These are phyloP conservation scores for Leucocoprinus birnbaumii DNA, from an alignment of 768 basidiomycete species.

Conservation along the genomic window DNA sequence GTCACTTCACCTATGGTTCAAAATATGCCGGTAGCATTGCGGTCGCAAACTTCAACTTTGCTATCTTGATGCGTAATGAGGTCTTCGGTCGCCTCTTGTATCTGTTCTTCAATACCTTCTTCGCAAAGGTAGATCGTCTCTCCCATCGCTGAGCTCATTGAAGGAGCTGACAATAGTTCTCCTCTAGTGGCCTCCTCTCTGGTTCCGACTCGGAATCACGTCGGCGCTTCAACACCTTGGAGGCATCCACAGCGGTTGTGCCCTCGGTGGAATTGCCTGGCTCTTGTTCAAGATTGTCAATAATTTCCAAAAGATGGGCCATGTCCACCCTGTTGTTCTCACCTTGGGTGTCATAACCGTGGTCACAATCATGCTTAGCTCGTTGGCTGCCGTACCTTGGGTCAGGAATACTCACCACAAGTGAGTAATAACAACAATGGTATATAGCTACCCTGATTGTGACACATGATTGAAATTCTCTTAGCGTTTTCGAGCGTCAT, in stretches of 20 bases:
- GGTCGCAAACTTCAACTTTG: constrained; percentile 67
- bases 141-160: neutral
- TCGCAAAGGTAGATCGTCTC: constrained; percentile 54
- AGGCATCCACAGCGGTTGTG: constrained; percentile 78
- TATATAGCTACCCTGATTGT: neutral
- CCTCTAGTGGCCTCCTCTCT: constrained; percentile 66
- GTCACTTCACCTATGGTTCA: constrained; percentile 62
- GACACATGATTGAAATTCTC: neutral
- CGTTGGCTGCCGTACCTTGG: constrained; percentile 73
- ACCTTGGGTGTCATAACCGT: constrained; percentile 60
- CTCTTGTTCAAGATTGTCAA: constrained; percentile 59
- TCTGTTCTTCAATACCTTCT: constrained; percentile 59
- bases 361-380: constrained; percentile 53
- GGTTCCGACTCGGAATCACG: constrained; percentile 70
- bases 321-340: constrained; percentile 55
- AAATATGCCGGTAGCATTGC: constrained; percentile 64
- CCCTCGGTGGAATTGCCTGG: constrained; percentile 68
- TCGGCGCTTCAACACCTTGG: constrained; percentile 79
- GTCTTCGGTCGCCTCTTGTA: constrained; percentile 72
- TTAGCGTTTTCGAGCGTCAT: constrained; percentile 74
- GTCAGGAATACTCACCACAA: constrained; percentile 80
- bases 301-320: constrained; percentile 45
- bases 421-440: constrained; percentile 33
- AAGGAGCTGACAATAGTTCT: constrained; percentile 9
- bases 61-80: constrained; percentile 76